Evolutionary conservation across 2,329 filamentous ascomycete species (phyloP), one percentile per base, ranked within the genome.

Genomic region (Hypoxylon sp.): DNA sequence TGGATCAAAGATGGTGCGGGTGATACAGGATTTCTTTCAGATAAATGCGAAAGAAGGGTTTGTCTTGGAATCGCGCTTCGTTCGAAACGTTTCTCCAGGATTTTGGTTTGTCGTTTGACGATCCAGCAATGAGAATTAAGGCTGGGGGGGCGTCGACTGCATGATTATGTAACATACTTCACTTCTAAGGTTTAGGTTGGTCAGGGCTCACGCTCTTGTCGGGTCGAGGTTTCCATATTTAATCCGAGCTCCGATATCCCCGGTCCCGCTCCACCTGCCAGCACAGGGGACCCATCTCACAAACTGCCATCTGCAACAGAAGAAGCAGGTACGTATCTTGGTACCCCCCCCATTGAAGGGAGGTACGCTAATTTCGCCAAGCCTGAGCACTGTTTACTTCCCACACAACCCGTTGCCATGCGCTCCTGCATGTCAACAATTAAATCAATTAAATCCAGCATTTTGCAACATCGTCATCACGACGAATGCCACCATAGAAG

Each of bases 351-450:
- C 53, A 34, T 17, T 30, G 17, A 25, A 17, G 23, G 14, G 32
- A 41, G 48, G 11, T 58, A 52, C 50, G 28, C 46, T 61, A 63
- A 32, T 36, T 38, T 6, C 52, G 62, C 65, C 61, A 63, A 68
- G 62, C 32, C 30, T 13, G n/a, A 41, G 52, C 53, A 55, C 67
- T 69, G 67, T 69, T 69, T 69, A 69, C 67, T 67, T 59, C 62
- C 59, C 60, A 63, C 36, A 57, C 38, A 19, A 38, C 32, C 32
- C 66, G 74, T 75, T 75, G 74, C 74, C 70, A 74, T 63, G 74
- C 38, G 55, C 58, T 64, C 50, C 25, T 62, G 46, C 60, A 60
- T 71, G 71, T 74, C 72, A 75, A 75, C 72, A 75, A 73, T 60
- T 48, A 30, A 30, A 30, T 30, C 28, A 30, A 30, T 9, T 30